These are phyloP conservation scores for Sordariomycetes sp. DNA, from an alignment of 2,329 filamentous ascomycete genomes.

Conservation along the genomic window DNA sequence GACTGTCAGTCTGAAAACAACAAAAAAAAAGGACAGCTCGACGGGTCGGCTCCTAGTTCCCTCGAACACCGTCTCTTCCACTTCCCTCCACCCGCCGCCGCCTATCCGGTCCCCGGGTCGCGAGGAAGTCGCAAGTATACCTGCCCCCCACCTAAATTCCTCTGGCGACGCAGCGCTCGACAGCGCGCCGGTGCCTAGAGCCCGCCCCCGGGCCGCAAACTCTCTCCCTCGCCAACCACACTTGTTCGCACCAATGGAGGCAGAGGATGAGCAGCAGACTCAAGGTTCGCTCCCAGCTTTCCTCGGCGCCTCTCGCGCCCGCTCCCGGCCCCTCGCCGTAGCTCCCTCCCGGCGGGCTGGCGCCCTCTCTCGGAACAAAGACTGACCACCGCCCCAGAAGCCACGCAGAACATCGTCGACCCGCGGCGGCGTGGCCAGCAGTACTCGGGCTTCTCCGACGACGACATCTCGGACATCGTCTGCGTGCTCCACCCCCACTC, in stretches of 20 bases:
- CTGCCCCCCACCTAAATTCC: not conserved
- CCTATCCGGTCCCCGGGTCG: not conserved
- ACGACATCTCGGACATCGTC: conserved; percentile 78
- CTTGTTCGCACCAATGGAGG: conserved; percentile 5
- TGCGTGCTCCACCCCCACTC: conserved; percentile 78
- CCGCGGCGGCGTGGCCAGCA: conserved; percentile 67
- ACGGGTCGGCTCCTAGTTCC: not conserved
- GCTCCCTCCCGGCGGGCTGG: not conserved
- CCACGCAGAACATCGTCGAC: conserved; percentile 71
- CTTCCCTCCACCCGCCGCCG: not conserved
- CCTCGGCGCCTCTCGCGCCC: not conserved
- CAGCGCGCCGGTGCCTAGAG: not conserved
- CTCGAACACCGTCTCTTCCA: not conserved
- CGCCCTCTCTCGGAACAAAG: not conserved
- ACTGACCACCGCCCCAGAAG: conserved; percentile 20
- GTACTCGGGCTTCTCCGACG: conserved; percentile 69
- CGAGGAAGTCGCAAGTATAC: not conserved
- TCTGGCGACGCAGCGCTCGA: not conserved
- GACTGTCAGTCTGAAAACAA: not conserved
- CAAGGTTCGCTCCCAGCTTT: conserved; percentile 2
- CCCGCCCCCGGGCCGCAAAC: not conserved
- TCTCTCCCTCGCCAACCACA: not conserved
- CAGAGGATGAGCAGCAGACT: conserved; percentile 4
- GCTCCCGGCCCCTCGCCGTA: not conserved
- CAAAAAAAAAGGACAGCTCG: not conserved